Conservation (phyloP, 345 rosid genomes). For the Brassica juncea region DNA sequence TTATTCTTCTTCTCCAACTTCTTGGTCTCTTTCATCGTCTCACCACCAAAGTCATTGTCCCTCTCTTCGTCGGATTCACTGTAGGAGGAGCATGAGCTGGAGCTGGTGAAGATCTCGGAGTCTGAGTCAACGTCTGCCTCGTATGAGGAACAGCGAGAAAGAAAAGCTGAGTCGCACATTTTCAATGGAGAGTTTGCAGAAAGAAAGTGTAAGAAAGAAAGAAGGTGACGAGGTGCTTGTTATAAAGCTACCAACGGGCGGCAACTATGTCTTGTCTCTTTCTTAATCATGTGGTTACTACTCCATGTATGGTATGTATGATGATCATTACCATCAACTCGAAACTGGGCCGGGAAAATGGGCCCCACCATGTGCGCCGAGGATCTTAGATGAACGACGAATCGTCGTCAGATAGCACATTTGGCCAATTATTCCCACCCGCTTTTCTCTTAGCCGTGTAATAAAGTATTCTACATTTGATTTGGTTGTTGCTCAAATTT, state of each 20-base stretch:
- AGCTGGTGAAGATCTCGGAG: conserved; percentile 19
- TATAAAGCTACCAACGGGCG: conserved; percentile 32
- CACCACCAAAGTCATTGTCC: conserved; percentile 11
- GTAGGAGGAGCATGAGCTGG: conserved; percentile 27
- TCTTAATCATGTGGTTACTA: conserved; percentile 28
- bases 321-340: not conserved
- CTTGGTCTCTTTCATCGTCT: not conserved
- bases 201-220: not conserved
- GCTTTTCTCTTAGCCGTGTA: not conserved
- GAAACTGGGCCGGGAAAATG: not conserved
- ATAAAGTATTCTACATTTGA: not conserved
- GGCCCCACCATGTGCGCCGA: conserved; percentile 40
- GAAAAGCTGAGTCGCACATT: conserved; percentile 27
- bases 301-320: conserved; percentile 11
- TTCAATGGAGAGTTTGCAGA: not conserved
- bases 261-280: conserved; percentile 32
- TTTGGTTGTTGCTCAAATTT: not conserved
- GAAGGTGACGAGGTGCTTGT: conserved; percentile 16
- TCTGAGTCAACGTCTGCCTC: conserved; percentile 39
- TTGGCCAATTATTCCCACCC: conserved; percentile 29
- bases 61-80: conserved; percentile 16
- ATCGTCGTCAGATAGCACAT: conserved; percentile 18
- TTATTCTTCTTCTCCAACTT: conserved; percentile 35
- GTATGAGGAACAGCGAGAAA: conserved; percentile 20
- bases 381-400: conserved; percentile 32